phyloP scores from a whole-genome alignment of 202 grass and related monocot species.

The Zoysia matrella region DNA sequence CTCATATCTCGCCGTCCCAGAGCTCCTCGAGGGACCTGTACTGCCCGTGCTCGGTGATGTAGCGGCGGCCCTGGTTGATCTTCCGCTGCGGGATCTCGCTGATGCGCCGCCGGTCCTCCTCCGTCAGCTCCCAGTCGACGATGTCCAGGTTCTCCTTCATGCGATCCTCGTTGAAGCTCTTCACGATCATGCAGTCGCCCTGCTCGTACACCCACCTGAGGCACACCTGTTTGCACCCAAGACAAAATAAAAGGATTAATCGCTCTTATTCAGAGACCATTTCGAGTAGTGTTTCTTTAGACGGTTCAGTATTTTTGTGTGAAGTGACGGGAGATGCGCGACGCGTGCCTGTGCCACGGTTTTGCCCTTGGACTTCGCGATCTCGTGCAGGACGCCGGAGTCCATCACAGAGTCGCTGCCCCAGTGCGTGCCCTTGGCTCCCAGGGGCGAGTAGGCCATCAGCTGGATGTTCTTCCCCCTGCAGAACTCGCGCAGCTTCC shows the following conservation, averaged over 20 bases:
- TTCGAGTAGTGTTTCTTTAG: no score
- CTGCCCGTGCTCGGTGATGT: constrained; percentile 52
- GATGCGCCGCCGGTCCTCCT: constrained; percentile 54
- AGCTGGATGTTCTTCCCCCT: constrained; percentile 60
- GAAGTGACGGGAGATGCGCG: background rate
- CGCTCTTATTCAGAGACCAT: background rate
- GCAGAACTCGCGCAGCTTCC: constrained; percentile 80
- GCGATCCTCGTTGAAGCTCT: constrained; percentile 70
- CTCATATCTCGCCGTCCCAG: constrained; percentile 81
- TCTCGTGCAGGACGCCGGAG: constrained; percentile 57
- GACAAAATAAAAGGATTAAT: background rate
- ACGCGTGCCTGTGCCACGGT: constrained; percentile 58
- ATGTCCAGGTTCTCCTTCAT: constrained; percentile 75
- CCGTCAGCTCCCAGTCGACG: constrained; percentile 68
- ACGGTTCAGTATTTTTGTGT: no score
- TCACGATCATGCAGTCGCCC: constrained; percentile 71
- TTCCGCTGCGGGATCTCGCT: constrained; percentile 59
- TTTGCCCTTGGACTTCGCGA: constrained; percentile 69
- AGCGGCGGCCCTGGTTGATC: constrained; percentile 47
- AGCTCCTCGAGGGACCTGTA: constrained; percentile 71
- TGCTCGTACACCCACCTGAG: constrained; percentile 82
- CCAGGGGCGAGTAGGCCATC: constrained; percentile 78
- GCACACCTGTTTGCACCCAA: constrained; percentile 55
- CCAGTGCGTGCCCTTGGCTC: constrained; percentile 78
- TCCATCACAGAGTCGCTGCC: constrained; percentile 71